Evolutionary conservation across 2,329 filamentous ascomycete species (phyloP), one percentile per base, ranked within the genome.

Genomic region (Dothiorella sarmentorum): DNA sequence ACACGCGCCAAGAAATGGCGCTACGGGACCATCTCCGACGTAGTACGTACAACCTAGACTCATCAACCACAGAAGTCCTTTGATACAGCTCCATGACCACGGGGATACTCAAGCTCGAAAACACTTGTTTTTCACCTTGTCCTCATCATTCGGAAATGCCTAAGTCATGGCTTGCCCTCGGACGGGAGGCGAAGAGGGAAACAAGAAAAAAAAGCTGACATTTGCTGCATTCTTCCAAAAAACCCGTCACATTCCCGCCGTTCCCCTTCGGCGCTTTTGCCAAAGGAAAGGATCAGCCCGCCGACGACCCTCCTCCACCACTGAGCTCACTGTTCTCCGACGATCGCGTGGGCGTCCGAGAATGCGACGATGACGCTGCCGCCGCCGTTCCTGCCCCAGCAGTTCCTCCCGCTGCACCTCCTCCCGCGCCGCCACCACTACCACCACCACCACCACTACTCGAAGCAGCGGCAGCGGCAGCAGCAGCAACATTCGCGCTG

Each of bases 291-390:
- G 43, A 26, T 31, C 43, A 31, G 26, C 20, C 20, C 17, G 33
- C 13, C 33, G 13, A 37, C 33, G 33, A 37, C 3, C 43, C 44
- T 33, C 44, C 26, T 15, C 33, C 26, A 9, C 22, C 43, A 11
- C 55, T 49, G 9, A 27, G 11, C n/a, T 38, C 43, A 9, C 44
- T 27, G n/a, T 31, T 38, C 7, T 57, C 55, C 22, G 55, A 57
- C 13, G 42, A 47, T 26, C 55, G 29, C 20, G 55, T 57, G 3
- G 42, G 42, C 2, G 42, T 57, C 31, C 55, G 22, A 1, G 55
- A 57, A 57, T 57, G 55, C 31, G 53, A 47, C 26, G 20, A 17
- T 7, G 17, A 11, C 40, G 18, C 15, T 43, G 26, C 9, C 29
- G 29, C 9, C 26, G 15, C 15, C 33, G n/a, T 26, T 27, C 20